A percentile compares a stretch with the other conserved stretches of the same genome.
Evolutionary conservation across 1,284 basidiomycete species (phyloP).

Genomic region (Rhodotorula sp.): DNA sequence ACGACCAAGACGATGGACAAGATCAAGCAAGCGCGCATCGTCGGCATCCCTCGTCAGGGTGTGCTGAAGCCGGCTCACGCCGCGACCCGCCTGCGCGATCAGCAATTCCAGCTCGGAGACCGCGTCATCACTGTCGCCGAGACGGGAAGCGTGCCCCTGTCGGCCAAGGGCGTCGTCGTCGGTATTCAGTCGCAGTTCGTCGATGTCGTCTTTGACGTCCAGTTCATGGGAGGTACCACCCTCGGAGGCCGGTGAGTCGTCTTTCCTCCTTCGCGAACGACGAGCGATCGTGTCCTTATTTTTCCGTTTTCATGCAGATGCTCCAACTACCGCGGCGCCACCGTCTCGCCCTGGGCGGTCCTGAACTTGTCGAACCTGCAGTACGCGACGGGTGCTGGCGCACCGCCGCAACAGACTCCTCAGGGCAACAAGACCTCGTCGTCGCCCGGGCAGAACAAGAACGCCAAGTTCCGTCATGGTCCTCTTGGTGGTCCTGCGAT

Average conservation of each 20-base stretch:
- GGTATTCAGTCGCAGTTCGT: constrained; percentile 80
- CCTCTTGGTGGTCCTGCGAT: constrained; percentile 29
- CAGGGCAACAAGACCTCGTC: background rate
- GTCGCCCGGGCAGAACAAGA: constrained; percentile 10
- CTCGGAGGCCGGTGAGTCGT: constrained; percentile 69
- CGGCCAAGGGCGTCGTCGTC: constrained; percentile 89
- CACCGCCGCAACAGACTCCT: background rate
- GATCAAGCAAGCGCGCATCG: constrained; percentile 86
- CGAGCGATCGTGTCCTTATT: constrained; percentile 12
- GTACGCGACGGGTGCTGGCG: constrained; percentile 11
- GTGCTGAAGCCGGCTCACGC: constrained; percentile 91
- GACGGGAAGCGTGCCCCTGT: constrained; percentile 82
- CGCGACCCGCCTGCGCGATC: constrained; percentile 82
- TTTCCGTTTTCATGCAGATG: constrained; percentile 57
- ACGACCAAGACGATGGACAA: constrained; percentile 59
- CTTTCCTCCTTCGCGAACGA: constrained; percentile 20
- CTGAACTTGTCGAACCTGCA: constrained; percentile 71
- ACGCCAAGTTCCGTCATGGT: constrained; percentile 34
- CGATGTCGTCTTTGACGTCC: constrained; percentile 95
- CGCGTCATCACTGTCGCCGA: constrained; percentile 94
- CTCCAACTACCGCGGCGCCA: constrained; percentile 82
- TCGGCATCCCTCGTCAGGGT: constrained; percentile 88
- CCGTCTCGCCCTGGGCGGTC: constrained; percentile 76
- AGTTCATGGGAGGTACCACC: constrained; percentile 89
- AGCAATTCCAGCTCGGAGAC: constrained; percentile 89